These are phyloP conservation scores for Rubroboletus satanas DNA, from an alignment of 768 basidiomycete species.

Conservation along the genomic window DNA sequence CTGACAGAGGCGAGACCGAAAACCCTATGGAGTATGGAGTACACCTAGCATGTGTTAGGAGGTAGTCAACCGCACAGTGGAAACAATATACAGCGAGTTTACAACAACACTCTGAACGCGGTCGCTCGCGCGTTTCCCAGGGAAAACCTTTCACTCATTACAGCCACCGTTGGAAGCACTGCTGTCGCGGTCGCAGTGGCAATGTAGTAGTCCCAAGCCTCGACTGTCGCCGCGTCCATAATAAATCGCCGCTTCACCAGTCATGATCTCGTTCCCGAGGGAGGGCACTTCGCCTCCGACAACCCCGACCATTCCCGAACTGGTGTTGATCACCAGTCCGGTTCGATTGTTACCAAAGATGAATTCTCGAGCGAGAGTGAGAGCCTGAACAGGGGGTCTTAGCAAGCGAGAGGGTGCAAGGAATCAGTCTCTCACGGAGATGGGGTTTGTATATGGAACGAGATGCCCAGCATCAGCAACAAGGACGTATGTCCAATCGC, in stretches of 20 bases:
- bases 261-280: conserved; percentile 45
- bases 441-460: conserved; percentile 32
- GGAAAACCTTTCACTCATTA: not conserved
- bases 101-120: not conserved
- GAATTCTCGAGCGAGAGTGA: conserved; percentile 60
- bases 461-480: conserved; percentile 38
- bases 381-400: conserved; percentile 39
- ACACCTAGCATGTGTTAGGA: not conserved
- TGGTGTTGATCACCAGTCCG: conserved; percentile 45
- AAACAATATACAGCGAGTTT: not conserved
- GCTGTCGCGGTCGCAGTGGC: conserved; percentile 24
- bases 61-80: not conserved
- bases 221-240: conserved; percentile 53
- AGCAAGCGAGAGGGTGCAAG: not conserved
- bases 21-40: not conserved
- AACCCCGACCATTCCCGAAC: conserved; percentile 28
- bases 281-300: conserved; percentile 48
- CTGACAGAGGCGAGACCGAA: not conserved
- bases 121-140: not conserved
- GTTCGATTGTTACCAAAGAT: conserved; percentile 60
- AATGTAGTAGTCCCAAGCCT: conserved; percentile 55
- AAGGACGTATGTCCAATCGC: conserved; percentile 50
- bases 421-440: conserved; percentile 38
- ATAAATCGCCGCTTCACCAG: conserved; percentile 52
- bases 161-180: not conserved